phyloP scores from a whole-genome alignment of 2,329 filamentous ascomycete genomes.

The Fusarium hainanense region DNA sequence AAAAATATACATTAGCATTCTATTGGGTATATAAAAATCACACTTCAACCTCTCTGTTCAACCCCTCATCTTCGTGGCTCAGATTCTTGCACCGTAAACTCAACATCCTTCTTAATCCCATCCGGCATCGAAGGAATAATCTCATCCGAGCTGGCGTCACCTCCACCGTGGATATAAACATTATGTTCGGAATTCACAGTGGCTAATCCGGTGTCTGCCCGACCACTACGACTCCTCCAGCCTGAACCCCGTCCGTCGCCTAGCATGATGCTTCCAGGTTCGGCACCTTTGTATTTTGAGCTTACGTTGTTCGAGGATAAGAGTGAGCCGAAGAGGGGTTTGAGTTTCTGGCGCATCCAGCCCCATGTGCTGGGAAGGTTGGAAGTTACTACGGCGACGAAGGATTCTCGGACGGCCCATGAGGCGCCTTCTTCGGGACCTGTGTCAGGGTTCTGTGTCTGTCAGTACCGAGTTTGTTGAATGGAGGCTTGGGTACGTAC shows the following conservation, averaged over 20 bases:
- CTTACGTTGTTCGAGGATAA: slow-evolving; percentile 36
- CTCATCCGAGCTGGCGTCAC: slow-evolving; percentile 37
- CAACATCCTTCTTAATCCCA: slow-evolving; percentile 37
- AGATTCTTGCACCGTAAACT: slow-evolving; percentile 33
- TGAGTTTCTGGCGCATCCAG: slow-evolving; percentile 43
- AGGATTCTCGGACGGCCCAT: slow-evolving; percentile 55
- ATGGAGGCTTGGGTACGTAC: slow-evolving; percentile 31
- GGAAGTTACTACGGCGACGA: slow-evolving; percentile 53
- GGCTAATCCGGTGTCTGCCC: slow-evolving; percentile 4
- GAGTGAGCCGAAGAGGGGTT: slow-evolving; percentile 41
- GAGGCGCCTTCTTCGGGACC: slow-evolving; percentile 50
- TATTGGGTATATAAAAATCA: neutral
- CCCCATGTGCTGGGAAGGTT: slow-evolving; percentile 52
- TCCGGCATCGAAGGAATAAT: slow-evolving; percentile 19
- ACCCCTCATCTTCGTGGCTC: neutral
- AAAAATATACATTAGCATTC: neutral
- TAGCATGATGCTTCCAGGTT: slow-evolving; percentile 42
- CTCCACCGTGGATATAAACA: slow-evolving; percentile 35
- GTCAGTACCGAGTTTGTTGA: fast-evolving
- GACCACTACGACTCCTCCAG: slow-evolving; percentile 33
- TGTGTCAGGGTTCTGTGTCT: slow-evolving; percentile 49
- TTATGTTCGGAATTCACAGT: neutral
- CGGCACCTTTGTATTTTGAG: slow-evolving; percentile 34
- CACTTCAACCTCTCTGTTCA: too few species aligned
- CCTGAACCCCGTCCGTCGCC: slow-evolving; percentile 25